Evolutionary conservation across 2,329 filamentous ascomycete species (phyloP).

Genomic region (Davidsoniella australis): DNA sequence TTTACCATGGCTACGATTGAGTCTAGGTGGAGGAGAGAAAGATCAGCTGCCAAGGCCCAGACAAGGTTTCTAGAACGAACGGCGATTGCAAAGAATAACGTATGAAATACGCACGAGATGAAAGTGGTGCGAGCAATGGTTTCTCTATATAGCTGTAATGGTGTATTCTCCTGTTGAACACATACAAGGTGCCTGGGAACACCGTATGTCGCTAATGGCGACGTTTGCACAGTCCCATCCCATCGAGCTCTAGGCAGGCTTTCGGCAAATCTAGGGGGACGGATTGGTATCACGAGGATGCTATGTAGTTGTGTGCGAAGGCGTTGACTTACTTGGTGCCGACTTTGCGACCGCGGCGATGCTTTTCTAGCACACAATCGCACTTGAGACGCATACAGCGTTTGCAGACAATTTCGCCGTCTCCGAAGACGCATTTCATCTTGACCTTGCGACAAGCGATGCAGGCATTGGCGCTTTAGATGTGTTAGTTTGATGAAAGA

Average conservation of each 20-base stretch:
- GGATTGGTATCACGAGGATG: neutral
- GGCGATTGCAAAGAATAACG: no score
- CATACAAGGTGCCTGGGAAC: no score
- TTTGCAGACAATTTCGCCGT: conserved; percentile 18
- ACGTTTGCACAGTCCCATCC: no score
- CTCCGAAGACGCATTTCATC: conserved; percentile 21
- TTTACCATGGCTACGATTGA: conserved; percentile 11
- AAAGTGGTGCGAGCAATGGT: no score
- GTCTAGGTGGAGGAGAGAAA: neutral
- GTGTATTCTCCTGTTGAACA: no score
- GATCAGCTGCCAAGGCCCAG: no score
- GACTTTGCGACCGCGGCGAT: conserved; percentile 24
- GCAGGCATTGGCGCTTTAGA: conserved; percentile 18
- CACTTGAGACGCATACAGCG: conserved; percentile 23
- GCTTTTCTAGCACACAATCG: conserved; percentile 22
- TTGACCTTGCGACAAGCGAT: conserved; percentile 23
- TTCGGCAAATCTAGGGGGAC: no score
- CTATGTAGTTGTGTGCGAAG: neutral
- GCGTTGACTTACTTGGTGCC: conserved; percentile 18
- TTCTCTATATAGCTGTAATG: no score
- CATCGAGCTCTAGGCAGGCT: no score
- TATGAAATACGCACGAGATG: no score
- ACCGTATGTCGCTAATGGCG: no score
- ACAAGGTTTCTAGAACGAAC: no score
- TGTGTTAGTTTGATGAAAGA: neutral